Conservation (phyloP, 345 rosid species). For the Carallia pectinifolia region DNA sequence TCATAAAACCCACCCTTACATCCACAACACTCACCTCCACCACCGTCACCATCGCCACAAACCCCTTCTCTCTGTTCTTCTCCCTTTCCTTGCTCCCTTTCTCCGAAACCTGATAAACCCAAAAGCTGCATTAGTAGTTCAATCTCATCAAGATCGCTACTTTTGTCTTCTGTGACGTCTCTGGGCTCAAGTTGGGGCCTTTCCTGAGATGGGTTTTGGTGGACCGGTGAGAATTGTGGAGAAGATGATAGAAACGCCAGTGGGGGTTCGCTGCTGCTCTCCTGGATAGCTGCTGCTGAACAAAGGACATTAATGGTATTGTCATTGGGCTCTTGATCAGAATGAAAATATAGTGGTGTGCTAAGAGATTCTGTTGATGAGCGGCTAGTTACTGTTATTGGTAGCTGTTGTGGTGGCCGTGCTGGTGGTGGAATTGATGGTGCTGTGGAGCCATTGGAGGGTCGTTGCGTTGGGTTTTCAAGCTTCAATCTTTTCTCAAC, state of each 20-base stretch:
- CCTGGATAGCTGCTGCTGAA: constrained; percentile 20
- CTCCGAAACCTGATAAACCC: constrained; percentile 28
- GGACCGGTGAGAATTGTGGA: constrained; percentile 19
- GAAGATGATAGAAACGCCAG: constrained; percentile 41
- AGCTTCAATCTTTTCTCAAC: constrained; percentile 44
- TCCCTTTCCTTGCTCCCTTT: constrained; percentile 7
- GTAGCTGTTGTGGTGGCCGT: not conserved
- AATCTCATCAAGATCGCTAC: constrained; percentile 27
- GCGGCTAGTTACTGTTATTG: constrained; percentile 3
- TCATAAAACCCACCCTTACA: constrained; percentile 44
- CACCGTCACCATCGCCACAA: constrained; percentile 6
- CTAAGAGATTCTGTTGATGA: constrained; percentile 30
- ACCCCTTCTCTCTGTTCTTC: constrained; percentile 15
- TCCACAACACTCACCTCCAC: constrained; percentile 18
- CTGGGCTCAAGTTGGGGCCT: not conserved
- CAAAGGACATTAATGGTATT: not conserved
- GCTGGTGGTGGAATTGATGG: no score
- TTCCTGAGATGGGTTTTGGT: constrained; percentile 20
- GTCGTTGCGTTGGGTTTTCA: constrained; percentile 17
- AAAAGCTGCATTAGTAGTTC: constrained; percentile 32
- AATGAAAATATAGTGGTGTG: constrained; percentile 38
- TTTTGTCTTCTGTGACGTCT: not conserved
- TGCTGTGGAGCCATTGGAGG: constrained; percentile 2
- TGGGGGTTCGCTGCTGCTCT: constrained; percentile 44
- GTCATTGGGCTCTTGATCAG: not conserved